A percentile compares a stretch with the other conserved stretches of the same genome.
Evolutionary conservation across 1,284 basidiomycete species (phyloP).

Genomic region (Acaromyces ingoldii): DNA sequence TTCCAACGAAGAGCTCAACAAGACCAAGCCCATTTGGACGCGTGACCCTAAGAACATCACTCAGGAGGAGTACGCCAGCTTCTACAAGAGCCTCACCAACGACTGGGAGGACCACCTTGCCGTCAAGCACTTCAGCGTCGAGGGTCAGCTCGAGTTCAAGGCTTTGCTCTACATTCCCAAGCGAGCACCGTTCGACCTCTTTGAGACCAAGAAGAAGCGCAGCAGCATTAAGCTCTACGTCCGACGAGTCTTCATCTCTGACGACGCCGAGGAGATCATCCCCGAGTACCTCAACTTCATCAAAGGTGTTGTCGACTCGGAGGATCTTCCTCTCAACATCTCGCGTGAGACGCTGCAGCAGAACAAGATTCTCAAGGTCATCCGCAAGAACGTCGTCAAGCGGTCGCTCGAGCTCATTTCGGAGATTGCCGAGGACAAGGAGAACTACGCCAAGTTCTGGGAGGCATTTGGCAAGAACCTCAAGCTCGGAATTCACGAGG

Average conservation of each 20-base stretch:
- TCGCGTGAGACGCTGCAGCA: conserved; percentile 99
- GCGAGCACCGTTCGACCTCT: conserved; percentile 85
- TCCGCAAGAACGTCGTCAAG: conserved; percentile 82
- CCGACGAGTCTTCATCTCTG: conserved; percentile 99
- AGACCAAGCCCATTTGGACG: conserved; percentile 99
- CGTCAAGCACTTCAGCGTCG: conserved; percentile 99
- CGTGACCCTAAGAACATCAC: conserved; percentile 91
- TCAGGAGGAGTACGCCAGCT: conserved; percentile 84
- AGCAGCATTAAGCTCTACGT: conserved; percentile 99
- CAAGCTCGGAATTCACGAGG: conserved; percentile 95
- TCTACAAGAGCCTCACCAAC: conserved; percentile 99
- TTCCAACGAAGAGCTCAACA: conserved; percentile 94
- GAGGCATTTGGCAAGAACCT: conserved; percentile 62
- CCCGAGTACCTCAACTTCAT: conserved; percentile 99
- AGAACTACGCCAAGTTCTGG: conserved; percentile 97
- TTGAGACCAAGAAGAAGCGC: conserved; percentile 99
- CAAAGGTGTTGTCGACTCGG: conserved; percentile 92
- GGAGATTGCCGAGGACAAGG: conserved; percentile 99
- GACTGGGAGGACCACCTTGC: conserved; percentile 99
- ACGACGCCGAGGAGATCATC: conserved; percentile 99
- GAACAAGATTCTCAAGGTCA: conserved; percentile 99
- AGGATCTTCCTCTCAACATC: conserved; percentile 99
- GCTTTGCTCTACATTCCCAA: conserved; percentile 89
- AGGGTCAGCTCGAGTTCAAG: conserved; percentile 99
- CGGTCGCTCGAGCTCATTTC: conserved; percentile 91